Percentiles rank a stretch among this genome's conserved stretches.
phyloP scores from a whole-genome alignment of 106 monocot species.

The Posidonia australis region DNA sequence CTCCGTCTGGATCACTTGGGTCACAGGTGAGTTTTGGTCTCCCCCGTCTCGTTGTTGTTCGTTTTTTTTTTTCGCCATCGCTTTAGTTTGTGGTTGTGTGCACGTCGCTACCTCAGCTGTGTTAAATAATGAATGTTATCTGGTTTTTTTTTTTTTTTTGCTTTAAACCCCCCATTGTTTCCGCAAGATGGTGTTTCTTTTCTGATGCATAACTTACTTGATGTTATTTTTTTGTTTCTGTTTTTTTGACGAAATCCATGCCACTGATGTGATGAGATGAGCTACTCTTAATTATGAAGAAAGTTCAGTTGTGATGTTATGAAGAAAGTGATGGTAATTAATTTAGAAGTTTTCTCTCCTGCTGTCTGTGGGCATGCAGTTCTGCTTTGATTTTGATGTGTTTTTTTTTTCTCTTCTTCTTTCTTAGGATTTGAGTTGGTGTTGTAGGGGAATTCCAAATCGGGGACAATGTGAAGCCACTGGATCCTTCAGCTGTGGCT shows the following conservation, averaged over 20 bases:
- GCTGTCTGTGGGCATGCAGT: background rate
- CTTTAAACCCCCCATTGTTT: too few species aligned
- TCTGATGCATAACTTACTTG: too few species aligned
- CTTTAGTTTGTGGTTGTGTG: background rate
- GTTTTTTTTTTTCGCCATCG: background rate
- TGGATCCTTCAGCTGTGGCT: conserved; percentile 36
- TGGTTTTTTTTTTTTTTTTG: too few species aligned
- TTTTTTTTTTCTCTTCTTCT: background rate
- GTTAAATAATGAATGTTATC: too few species aligned
- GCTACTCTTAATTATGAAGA: too few species aligned
- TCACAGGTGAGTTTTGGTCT: conserved; percentile 30
- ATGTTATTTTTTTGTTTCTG: too few species aligned
- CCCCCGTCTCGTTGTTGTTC: background rate
- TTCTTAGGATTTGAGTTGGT: background rate
- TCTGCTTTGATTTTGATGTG: background rate
- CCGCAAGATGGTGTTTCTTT: too few species aligned
- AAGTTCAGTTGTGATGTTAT: too few species aligned
- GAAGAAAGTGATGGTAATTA: too few species aligned
- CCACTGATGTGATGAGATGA: too few species aligned
- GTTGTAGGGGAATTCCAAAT: conserved; percentile 55
- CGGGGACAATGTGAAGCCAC: conserved; percentile 41
- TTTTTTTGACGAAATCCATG: too few species aligned
- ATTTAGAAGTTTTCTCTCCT: background rate
- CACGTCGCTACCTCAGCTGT: background rate
- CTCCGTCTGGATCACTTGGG: conserved; percentile 80